A percentile compares a stretch with the other conserved stretches of the same genome.
These are phyloP conservation scores for Barbarea vulgaris DNA, from an alignment of 345 rosid genomes.

Conservation along the genomic window DNA sequence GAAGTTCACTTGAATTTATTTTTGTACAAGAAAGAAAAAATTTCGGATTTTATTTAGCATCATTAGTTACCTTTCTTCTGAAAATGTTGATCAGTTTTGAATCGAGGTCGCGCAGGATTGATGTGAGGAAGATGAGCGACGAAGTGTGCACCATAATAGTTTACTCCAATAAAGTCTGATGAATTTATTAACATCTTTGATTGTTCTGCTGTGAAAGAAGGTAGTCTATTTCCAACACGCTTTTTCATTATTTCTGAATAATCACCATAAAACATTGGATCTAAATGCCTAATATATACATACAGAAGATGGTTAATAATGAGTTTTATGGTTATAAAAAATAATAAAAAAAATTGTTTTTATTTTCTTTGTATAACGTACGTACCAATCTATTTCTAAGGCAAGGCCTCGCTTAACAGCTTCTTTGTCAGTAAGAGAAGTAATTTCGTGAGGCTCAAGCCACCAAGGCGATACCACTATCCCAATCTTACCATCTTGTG, in stretches of 20 bases:
- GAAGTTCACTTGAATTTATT: not conserved
- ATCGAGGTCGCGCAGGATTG: not conserved
- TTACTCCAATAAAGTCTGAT: conserved; percentile 29
- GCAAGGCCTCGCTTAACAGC: conserved; percentile 33
- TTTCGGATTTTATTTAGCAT: not conserved
- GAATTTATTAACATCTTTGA: conserved; percentile 36
- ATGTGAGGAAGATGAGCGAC: conserved; percentile 15
- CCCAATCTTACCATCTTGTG: conserved; percentile 37
- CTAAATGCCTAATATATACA: conserved; percentile 26
- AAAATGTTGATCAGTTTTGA: conserved; percentile 19
- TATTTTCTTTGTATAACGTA: not conserved
- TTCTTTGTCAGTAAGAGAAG: conserved; percentile 26
- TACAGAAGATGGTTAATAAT: not conserved
- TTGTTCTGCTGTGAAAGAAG: conserved; percentile 28
- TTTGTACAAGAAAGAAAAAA: not conserved
- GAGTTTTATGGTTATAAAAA: not conserved
- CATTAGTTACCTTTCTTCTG: conserved; percentile 15
- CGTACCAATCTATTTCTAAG: conserved; percentile 24
- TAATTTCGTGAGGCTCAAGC: conserved; percentile 27
- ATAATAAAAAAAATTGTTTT: no score
- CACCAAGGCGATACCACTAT: conserved; percentile 33
- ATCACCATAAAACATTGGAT: conserved; percentile 33
- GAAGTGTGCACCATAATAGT: conserved; percentile 19
- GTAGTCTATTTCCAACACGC: conserved; percentile 18
- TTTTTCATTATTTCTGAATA: conserved; percentile 29